Evolutionary conservation across 495 filamentous ascomycete species (phyloP), one percentile per base, ranked within the genome.

Genomic region (Penicillium soppii): DNA sequence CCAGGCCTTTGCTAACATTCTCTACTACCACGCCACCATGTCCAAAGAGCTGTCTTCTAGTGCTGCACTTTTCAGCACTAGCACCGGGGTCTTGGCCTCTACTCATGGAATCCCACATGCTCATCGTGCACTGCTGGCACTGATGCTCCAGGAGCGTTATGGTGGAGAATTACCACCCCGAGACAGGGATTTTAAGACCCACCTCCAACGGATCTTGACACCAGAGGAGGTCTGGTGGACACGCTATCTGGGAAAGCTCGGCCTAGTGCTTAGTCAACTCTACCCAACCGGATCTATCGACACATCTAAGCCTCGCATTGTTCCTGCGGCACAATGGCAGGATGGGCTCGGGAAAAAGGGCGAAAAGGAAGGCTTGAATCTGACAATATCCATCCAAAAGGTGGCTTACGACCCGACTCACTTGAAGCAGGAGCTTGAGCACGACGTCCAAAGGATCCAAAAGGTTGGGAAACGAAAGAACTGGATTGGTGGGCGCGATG

Each of bases 81-180:
- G 88, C 7, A 83, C 82, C 0, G 86, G 87, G 0, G 64, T 84
- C 8, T 69, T 92, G 0, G 80, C 87, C 13, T 73, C 71, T 1
- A 73, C 79, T 1, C 87, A 92, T 42, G 89, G 91, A 0, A 70
- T 95, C 8, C 82, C 80, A 1, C 92, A 97, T 52, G 54, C 81
- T 12, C 76, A 85, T 27, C 81, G 92, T 3, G 84, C 86, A 1
- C 69, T 90, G 1, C 68, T 96, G 2, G 87, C 85, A 0, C 68
- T 96, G 2, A 79, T 86, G 2, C 78, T 92, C 10, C 91, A 84
- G 45, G 87, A 85, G 38, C 78, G 92, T 53, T 95, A 89, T 80
- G 88, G 85, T 12, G 84, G 81, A 6, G 75, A 80, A 48, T 68
- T 95, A 2, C 74, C 77, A 8, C 75, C 77, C 1, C 67, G 66